These are phyloP conservation scores for Botrytis elliptica DNA, from an alignment of 2,329 filamentous ascomycete genomes.

Conservation along the genomic window DNA sequence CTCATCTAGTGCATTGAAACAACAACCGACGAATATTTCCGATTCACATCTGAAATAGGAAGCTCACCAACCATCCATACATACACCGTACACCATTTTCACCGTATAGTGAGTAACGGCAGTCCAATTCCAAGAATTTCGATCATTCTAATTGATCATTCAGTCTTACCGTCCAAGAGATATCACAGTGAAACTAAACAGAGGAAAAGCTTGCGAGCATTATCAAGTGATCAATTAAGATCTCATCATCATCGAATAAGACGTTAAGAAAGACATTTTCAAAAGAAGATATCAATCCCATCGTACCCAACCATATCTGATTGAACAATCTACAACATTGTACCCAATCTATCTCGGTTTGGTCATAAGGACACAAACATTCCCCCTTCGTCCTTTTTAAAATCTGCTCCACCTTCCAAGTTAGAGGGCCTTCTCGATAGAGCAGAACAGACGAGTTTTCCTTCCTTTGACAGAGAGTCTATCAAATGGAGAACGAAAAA, in stretches of 20 bases:
- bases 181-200: neutral
- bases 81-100: conserved; percentile 7
- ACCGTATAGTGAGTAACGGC: neutral
- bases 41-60: conserved; percentile 20
- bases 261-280: conserved; percentile 5
- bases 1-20: conserved; percentile 12
- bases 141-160: conserved; percentile 6
- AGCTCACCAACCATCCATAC: conserved; percentile 19
- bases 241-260: conserved; percentile 13
- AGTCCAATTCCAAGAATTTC: neutral
- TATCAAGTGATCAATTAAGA: conserved; percentile 1
- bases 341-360: neutral
- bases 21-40: conserved; percentile 16
- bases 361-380: conserved; percentile 17
- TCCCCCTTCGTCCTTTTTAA: conserved; percentile 13
- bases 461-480: neutral
- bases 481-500: conserved; percentile 18
- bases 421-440: conserved; percentile 4
- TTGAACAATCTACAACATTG: conserved; percentile 9
- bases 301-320: conserved; percentile 4
- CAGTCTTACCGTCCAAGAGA: neutral
- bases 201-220: conserved; percentile 9
- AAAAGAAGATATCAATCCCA: neutral
- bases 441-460: neutral
- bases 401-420: conserved; percentile 14